Base-by-base conservation (phyloP, 805 yeast species). In the Tetrapisispora arboricola region DNA sequence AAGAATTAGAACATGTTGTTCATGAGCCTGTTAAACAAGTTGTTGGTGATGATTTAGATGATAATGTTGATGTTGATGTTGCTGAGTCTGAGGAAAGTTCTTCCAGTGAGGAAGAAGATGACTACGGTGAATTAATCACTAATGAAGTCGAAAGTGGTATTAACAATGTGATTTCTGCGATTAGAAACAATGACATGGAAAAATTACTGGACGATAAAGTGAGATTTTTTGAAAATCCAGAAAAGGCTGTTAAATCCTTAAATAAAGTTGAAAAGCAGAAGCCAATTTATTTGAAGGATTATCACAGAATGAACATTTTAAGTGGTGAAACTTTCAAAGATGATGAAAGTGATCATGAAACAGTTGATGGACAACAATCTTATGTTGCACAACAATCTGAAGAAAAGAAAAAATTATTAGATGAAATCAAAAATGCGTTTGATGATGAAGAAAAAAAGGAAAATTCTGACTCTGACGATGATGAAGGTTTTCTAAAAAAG, bases 201-300 rank as follows among this genome's bases (percentile, higher is more conserved):
- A 50, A 49, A 20, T 67, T 90, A 31, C 70, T 80, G 46, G 80
- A 90, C 55, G 78, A 79, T n/a, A 65, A 72, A 15, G 77, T 73
- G 10, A 75, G 70, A 53, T 92, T 92, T 55, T 90, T 84, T 60
- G 80, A 79, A 3, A 83, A 80, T 17, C 72, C 78, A 3, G 79
- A 71, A 18, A 65, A 61, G 3, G 68, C 68, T 17, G 63, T 49
- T n/a, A 55, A 42, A 1, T 46, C 46, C 3, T 44, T 58, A n/a
- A 53, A 52, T 26, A 47, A 37, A 15, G 44, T 36, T 2, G 69
- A 67, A 33, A 66, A 68, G 45, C 70, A 73, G 11, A 84, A 84
- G 56, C 96, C 97, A 9, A 68, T 92, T 42, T 85, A 80, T 58
- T 72, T 92, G 61, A 87, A 88, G 51, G 98, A 92, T 60, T 92